Base-by-base conservation (phyloP, 2,329 filamentous ascomycete species). In the Fusarium sulawesiense region DNA sequence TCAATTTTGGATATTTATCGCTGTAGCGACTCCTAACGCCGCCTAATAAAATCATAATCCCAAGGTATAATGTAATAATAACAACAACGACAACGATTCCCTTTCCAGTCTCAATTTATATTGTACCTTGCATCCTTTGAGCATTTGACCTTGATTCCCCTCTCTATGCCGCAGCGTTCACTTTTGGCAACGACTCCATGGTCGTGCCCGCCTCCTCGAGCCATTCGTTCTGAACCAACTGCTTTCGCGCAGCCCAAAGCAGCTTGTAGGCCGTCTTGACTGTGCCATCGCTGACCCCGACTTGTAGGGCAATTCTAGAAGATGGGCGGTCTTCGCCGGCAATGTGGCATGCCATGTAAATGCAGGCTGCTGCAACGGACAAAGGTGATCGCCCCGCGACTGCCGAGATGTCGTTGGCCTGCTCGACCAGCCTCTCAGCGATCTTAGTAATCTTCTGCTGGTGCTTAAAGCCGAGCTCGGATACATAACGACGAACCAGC, bases 221-320 rank as follows among this genome's bases (percentile, higher is more conserved):
- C 89, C 93, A 95, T 64, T 92, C 89, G 54, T 89, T 84, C 72
- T 92, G 89, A 75, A 98, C 88, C 62, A 99, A 82, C 66, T 88
- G 86, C 58, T 95, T 90, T 53, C 90, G 88, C 50, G 91, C 90
- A 20, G 86, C 85, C 78, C 94, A 95, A 50, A 99, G 86, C 76
- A 92, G 90, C 78, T 96, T 96, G 84, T 98, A 99, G 0, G 95
- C 94, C 27, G 93, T 97, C 76, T 97, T 94, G 75, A 99, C 97
- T 0, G 96, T 99, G 58, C 96, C 94, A 77, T 99, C 97, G 78
- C 94, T 98, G 29, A 99, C 96, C 71, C 93, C 93, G 2, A 93
- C 93, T 20, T 96, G 91, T 25, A 82, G 80, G 7, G 93, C 92
- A 74, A 99, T 98, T 66, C 97, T 92, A 79, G 94, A 94, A n/a